A percentile compares a stretch with the other conserved stretches of the same genome.
Conservation (phyloP, 441 rosid genomes). For the Erodium texanum region DNA sequence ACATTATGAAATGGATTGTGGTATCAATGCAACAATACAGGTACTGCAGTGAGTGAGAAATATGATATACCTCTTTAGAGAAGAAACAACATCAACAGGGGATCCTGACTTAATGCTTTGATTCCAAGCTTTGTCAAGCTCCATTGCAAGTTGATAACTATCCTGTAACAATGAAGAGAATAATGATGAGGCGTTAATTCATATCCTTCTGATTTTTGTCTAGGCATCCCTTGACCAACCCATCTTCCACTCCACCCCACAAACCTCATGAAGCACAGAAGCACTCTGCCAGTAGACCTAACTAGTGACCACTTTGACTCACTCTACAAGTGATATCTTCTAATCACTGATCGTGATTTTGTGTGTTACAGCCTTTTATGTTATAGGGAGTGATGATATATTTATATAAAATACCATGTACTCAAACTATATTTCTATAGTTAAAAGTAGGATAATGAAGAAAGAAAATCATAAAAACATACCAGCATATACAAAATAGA, state of each 20-base stretch:
- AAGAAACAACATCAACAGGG: slow-evolving; percentile 56
- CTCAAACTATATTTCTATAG: background rate
- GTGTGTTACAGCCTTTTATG: background rate
- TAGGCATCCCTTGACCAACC: background rate
- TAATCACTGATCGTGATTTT: background rate
- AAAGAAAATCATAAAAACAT: background rate
- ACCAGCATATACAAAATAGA: too few relatives aligned
- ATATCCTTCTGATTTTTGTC: background rate
- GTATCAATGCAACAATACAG: background rate
- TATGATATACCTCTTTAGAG: slow-evolving; percentile 53
- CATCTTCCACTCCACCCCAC: background rate
- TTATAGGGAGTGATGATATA: too few relatives aligned
- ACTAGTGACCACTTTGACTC: background rate
- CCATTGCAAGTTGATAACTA: slow-evolving; percentile 71
- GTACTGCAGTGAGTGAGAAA: background rate
- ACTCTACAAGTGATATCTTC: background rate
- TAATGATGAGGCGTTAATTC: background rate
- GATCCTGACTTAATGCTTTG: slow-evolving; percentile 42
- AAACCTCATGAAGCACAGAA: too few relatives aligned
- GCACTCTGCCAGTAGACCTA: too few relatives aligned
- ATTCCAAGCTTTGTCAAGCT: slow-evolving; percentile 74
- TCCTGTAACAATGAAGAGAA: slow-evolving; percentile 39
- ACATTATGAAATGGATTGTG: background rate
- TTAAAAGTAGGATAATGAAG: background rate
- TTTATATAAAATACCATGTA: too few relatives aligned